A percentile compares a stretch with the other conserved stretches of the same genome.
phyloP scores from a whole-genome alignment of 331 rosid genomes.

The Spiraea crenata region DNA sequence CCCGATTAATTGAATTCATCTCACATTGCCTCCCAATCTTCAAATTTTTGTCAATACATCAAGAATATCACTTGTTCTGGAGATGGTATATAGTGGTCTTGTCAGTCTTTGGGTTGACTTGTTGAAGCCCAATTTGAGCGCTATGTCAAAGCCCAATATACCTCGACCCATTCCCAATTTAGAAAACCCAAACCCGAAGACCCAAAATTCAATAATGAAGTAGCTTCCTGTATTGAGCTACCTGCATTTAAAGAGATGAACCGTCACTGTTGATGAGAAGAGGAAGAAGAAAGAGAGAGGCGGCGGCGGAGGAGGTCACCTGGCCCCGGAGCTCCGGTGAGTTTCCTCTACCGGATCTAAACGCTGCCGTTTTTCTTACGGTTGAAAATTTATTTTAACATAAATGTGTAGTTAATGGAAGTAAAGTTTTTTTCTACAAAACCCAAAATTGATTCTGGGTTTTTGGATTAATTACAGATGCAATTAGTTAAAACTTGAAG shows the following conservation, averaged over 20 bases:
- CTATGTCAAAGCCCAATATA: not conserved
- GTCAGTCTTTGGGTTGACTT: not conserved
- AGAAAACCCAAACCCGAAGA: no score
- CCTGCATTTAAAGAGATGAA: no score
- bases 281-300: conserved; percentile 1
- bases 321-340: not conserved
- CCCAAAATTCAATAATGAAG: no score
- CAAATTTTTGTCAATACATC: no score
- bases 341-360: conserved; percentile 5
- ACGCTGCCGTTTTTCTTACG: not conserved
- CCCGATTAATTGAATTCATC: no score
- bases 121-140: not conserved
- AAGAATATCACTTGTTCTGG: no score
- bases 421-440: not conserved
- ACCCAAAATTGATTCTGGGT: not conserved
- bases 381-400: not conserved
- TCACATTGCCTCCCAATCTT: no score
- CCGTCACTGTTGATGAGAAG: not conserved
- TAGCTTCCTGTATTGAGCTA: no score
- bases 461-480: not conserved
- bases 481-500: not conserved
- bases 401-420: not conserved
- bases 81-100: no score
- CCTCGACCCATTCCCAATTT: no score
- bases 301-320: not conserved